phyloP scores from a whole-genome alignment of 129 eudicot genomes.

The Escallonia rubra region DNA sequence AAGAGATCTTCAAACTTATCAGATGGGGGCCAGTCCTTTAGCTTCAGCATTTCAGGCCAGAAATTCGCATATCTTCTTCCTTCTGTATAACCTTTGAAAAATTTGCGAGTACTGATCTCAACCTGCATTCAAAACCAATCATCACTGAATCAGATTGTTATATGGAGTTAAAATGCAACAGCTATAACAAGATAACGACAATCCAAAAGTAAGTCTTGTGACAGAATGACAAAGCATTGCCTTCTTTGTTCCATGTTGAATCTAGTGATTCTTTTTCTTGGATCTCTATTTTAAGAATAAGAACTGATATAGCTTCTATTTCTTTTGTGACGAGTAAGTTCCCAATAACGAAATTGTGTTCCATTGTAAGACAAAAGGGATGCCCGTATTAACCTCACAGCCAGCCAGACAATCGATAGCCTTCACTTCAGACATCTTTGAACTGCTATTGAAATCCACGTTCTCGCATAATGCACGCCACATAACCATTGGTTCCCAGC shows the following conservation, averaged over 20 bases:
- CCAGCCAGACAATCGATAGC: conserved; percentile 82
- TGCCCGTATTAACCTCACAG: conserved; percentile 68
- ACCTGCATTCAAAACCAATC: conserved; percentile 40
- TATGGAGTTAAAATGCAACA: too few species aligned
- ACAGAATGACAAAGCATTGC: too few species aligned
- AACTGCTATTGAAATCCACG: conserved; percentile 34
- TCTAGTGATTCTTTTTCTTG: too few species aligned
- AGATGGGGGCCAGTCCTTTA: conserved; percentile 98
- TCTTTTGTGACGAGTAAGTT: too few species aligned
- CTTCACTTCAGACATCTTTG: conserved; percentile 64
- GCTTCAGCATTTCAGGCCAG: conserved; percentile 98
- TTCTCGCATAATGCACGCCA: conserved; percentile 81
- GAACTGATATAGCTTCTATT: too few species aligned
- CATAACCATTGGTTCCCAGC: conserved; percentile 98
- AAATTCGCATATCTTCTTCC: conserved; percentile 64
- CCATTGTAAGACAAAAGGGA: neutral
- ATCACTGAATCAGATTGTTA: too few species aligned
- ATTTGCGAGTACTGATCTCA: conserved; percentile 59
- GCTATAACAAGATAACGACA: too few species aligned
- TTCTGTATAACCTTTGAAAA: conserved; percentile 70
- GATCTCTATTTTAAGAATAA: too few species aligned
- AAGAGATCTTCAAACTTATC: conserved; percentile 75
- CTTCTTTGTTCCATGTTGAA: too few species aligned
- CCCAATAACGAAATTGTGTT: too few species aligned
- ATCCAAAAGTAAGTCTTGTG: too few species aligned